These are phyloP conservation scores for Candida peoriensis DNA, from an alignment of 805 yeast species.

Conservation along the genomic window DNA sequence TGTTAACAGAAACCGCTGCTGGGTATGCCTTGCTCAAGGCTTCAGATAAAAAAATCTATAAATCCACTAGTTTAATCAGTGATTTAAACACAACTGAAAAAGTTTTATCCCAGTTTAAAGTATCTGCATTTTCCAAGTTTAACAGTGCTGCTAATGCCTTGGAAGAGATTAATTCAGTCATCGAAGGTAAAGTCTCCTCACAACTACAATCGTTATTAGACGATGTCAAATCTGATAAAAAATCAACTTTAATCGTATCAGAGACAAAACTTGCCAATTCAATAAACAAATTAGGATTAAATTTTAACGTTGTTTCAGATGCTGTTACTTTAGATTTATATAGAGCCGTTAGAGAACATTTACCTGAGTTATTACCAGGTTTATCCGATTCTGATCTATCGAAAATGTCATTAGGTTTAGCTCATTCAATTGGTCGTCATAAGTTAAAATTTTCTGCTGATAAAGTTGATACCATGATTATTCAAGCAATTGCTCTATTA, in stretches of 20 bases:
- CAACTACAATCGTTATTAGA: slow-evolving; percentile 74
- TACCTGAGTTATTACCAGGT: slow-evolving; percentile 94
- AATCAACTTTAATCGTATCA: slow-evolving; percentile 82
- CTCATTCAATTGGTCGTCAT: slow-evolving; percentile 98
- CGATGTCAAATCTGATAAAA: slow-evolving; percentile 74
- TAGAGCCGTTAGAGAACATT: slow-evolving; percentile 91
- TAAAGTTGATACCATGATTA: slow-evolving; percentile 98
- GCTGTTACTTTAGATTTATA: slow-evolving; percentile 91
- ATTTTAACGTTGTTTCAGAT: slow-evolving; percentile 86
- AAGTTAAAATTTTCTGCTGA: slow-evolving; percentile 96
- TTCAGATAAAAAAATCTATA: slow-evolving; percentile 94
- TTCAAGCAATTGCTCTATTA: slow-evolving; percentile 94
- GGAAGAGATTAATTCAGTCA: slow-evolving; percentile 87
- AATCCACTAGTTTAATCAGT: slow-evolving; percentile 65
- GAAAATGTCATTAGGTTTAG: slow-evolving; percentile 97
- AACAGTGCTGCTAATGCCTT: slow-evolving; percentile 92
- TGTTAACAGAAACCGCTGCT: slow-evolving; percentile 96
- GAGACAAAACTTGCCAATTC: slow-evolving; percentile 96
- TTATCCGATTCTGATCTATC: slow-evolving; percentile 76
- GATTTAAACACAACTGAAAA: slow-evolving; percentile 81
- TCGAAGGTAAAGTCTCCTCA: slow-evolving; percentile 90
- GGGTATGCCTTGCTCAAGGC: slow-evolving; percentile 98
- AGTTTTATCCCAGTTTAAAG: slow-evolving; percentile 85
- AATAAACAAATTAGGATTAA: slow-evolving; percentile 88
- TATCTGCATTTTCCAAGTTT: slow-evolving; percentile 94